A percentile compares a stretch with the other conserved stretches of the same genome.
phyloP scores from a whole-genome alignment of 345 rosid species.

The Eucalyptus caleyi region DNA sequence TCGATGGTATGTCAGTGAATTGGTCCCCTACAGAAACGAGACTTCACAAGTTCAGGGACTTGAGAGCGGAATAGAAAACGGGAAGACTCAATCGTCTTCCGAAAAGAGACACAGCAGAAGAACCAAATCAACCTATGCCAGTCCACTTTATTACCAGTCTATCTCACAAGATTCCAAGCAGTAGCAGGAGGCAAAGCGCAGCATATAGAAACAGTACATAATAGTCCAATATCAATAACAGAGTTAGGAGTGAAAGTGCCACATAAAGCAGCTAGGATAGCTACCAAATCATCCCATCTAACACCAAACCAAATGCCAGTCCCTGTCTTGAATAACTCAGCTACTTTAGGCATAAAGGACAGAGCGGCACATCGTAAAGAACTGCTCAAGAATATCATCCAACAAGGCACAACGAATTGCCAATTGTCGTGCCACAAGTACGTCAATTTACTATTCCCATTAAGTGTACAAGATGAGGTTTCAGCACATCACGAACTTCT shows the following conservation, averaged over 20 bases:
- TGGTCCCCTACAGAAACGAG: not conserved
- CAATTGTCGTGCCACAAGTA: not conserved
- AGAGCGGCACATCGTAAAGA: not conserved
- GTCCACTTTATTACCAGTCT: not conserved
- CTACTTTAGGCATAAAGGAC: not conserved
- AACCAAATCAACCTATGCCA: not conserved
- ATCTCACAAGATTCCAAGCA: not conserved
- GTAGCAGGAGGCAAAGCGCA: not conserved
- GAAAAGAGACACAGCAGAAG: not conserved
- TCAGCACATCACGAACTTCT: not conserved
- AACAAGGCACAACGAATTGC: not conserved
- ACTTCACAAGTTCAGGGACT: not conserved
- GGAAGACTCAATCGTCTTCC: not conserved
- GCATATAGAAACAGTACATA: not conserved
- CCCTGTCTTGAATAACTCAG: not conserved
- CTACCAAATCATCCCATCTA: not conserved
- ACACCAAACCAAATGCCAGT: not conserved
- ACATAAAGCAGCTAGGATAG: not conserved
- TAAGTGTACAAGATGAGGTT: not conserved
- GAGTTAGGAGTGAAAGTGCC: not conserved
- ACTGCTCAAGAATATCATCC: not conserved
- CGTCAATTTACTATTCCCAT: not conserved
- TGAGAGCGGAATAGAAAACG: slow-evolving; percentile 1
- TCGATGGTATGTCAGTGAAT: not conserved
- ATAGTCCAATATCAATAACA: not conserved